Base-by-base conservation (phyloP, 345 rosid genomes). In the Aquilaria sinensis region DNA sequence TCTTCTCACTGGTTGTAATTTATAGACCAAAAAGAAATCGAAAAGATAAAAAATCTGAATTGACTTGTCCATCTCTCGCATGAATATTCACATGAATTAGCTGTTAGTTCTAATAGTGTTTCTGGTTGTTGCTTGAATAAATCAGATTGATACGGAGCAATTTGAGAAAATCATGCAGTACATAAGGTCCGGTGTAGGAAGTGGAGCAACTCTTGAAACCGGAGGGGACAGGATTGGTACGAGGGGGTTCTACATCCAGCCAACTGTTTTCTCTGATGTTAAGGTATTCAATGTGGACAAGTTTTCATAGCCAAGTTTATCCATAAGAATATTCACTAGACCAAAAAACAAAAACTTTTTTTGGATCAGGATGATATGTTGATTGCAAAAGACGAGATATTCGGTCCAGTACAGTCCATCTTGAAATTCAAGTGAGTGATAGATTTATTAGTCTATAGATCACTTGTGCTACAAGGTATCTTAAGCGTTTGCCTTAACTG, bases 181-280 rank as follows among this genome's bases (percentile, higher is more conserved):
- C 77, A 90, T 93, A 53, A 86, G 75, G 63, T 61, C 79, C 32
- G 98, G 98, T 23, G 55, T 88, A 54, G 94, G 88, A 10, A 34
- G 78, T 77, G 97, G 97, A 75, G 98, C 98, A 12, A 88, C 86
- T 15, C 96, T 93, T 57, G 87, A 93, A 78, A 23, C 94, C 23
- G 98, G 98, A 57, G 98, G 98, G 43, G 96, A 79, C 1, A 73
- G 80, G 66, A 55, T 80, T 62, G 97, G 98, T 52, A 51, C 77
- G 66, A 81, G 68, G 68, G 98, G 98, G 55, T 90, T 76, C 80
- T 93, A 84, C 58, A 70, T 93, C 61, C 81, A 90, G 74, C 98
- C 98, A 10, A 93, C 98, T n/a, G 98, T 93, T 58, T 93, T 93
- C 89, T 90, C 98, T 41, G 69, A 88, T 56, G 98, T 93, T 16